phyloP scores from a whole-genome alignment of 1,284 basidiomycete genomes.

The Cutaneotrichosporon dermatis region DNA sequence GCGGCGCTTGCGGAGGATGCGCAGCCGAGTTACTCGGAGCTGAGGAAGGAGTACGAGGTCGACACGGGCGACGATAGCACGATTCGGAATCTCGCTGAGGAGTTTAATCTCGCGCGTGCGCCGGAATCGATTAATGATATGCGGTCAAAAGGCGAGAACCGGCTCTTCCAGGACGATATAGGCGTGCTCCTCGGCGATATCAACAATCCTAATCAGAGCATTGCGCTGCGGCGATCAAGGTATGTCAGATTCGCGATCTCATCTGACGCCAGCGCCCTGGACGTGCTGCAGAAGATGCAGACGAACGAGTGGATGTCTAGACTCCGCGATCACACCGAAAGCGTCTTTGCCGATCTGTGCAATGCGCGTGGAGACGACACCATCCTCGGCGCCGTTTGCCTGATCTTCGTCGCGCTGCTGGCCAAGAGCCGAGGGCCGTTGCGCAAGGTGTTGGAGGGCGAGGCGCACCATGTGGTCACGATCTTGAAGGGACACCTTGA shows the following conservation, averaged over 20 bases:
- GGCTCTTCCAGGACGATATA: constrained; percentile 45
- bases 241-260: no score
- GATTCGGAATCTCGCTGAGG: constrained; percentile 25
- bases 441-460: constrained; percentile 16
- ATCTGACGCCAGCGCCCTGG: constrained; percentile 30
- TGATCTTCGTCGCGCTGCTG: constrained; percentile 29
- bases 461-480: constrained; percentile 12
- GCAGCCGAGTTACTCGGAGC: constrained; percentile 40
- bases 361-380: constrained; percentile 21
- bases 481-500: constrained; percentile 6
- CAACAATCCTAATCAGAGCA: constrained; percentile 14
- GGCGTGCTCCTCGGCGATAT: constrained; percentile 39
- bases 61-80: constrained; percentile 28
- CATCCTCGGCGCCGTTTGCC: constrained; percentile 26
- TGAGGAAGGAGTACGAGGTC: constrained; percentile 41
- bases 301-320: constrained; percentile 35
- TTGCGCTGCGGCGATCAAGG: constrained; percentile 31
- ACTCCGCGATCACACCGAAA: constrained; percentile 40
- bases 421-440: constrained; percentile 15
- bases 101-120: constrained; percentile 28
- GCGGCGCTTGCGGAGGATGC: constrained; percentile 3
- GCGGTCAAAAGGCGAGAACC: constrained; percentile 44
- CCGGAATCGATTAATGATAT: constrained; percentile 43
- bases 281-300: constrained; percentile 39
- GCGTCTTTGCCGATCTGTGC: constrained; percentile 28